phyloP scores from a whole-genome alignment of 2,329 filamentous ascomycete species.

The Ophiocordyceps unilateralis region DNA sequence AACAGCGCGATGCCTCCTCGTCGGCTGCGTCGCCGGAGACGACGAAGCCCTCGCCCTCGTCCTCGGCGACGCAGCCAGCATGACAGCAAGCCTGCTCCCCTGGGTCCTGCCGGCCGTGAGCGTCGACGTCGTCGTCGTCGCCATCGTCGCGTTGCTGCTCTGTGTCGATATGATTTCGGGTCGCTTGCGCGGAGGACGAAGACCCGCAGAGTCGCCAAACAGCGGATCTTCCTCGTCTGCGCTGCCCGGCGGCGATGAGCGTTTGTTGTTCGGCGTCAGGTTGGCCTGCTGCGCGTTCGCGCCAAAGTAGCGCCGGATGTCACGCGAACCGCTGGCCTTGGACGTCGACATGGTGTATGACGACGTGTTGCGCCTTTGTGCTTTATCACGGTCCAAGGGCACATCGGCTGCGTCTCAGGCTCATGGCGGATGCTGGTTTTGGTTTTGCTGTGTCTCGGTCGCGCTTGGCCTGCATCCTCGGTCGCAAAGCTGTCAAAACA shows the following conservation, averaged over 20 bases:
- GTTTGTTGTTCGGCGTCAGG: not conserved
- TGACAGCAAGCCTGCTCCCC: constrained; percentile 5
- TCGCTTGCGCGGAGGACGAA: constrained; percentile 1
- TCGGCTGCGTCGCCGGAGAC: constrained; percentile 2
- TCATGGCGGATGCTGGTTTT: too few species aligned
- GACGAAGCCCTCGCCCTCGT: not conserved
- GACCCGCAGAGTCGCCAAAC: not conserved
- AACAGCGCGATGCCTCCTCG: constrained; percentile 7
- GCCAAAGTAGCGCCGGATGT: constrained; percentile 1
- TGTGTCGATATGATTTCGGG: not conserved
- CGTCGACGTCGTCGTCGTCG: not conserved
- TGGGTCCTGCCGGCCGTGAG: too few species aligned
- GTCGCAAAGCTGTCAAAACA: too few species aligned
- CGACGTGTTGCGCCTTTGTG: too few species aligned
- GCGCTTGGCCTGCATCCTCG: too few species aligned
- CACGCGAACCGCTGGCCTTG: not conserved
- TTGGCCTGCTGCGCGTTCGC: not conserved
- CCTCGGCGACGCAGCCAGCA: constrained; percentile 6
- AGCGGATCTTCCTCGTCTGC: constrained; percentile 8
- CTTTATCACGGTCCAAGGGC: too few species aligned
- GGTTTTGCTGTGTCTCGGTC: too few species aligned
- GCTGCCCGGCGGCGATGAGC: constrained; percentile 2
- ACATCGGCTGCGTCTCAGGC: too few species aligned
- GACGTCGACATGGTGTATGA: not conserved
- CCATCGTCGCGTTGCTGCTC: not conserved